Evolutionary conservation across 2,329 filamentous ascomycete genomes (phyloP).

Genomic region (Sporothrix brunneoviolacea): DNA sequence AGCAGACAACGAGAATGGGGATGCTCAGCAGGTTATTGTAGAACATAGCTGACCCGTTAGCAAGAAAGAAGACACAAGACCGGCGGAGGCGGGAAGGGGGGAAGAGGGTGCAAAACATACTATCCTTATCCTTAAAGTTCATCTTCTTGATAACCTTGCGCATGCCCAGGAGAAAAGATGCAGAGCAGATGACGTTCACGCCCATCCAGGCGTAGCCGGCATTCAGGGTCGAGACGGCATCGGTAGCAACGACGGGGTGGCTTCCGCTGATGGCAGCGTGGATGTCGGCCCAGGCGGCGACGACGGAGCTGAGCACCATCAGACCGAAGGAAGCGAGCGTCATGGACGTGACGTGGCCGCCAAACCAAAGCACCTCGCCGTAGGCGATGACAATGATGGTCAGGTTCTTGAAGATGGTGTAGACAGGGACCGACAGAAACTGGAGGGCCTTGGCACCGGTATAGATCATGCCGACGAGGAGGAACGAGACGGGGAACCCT

Average conservation of each 20-base stretch:
- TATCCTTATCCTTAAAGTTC: conserved; percentile 99
- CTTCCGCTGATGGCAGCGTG: conserved; percentile 69
- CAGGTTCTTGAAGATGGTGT: conserved; percentile 99
- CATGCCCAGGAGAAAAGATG: conserved; percentile 85
- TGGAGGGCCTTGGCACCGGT: conserved; percentile 93
- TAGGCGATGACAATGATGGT: conserved; percentile 99
- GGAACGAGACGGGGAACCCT: conserved; percentile 95
- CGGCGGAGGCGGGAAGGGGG: background rate
- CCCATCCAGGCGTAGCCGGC: conserved; percentile 97
- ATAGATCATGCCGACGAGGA: conserved; percentile 99
- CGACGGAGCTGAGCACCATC: conserved; percentile 91
- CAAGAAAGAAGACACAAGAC: background rate
- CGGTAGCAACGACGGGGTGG: conserved; percentile 54
- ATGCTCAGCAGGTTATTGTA: conserved; percentile 99
- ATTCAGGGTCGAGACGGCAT: conserved; percentile 81
- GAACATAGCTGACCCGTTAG: conserved; percentile 71
- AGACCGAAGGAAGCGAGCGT: conserved; percentile 89
- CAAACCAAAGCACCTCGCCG: conserved; percentile 97
- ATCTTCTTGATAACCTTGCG: conserved; percentile 98
- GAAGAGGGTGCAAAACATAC: conserved; percentile 49
- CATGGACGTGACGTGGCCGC: conserved; percentile 80
- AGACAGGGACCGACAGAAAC: conserved; percentile 94
- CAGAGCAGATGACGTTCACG: conserved; percentile 91
- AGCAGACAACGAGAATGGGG: conserved; percentile 77
- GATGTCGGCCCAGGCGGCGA: conserved; percentile 97